A percentile compares a stretch with the other conserved stretches of the same genome.
phyloP scores from a whole-genome alignment of 2,329 filamentous ascomycete genomes.

The Leptosphaerulina australis region DNA sequence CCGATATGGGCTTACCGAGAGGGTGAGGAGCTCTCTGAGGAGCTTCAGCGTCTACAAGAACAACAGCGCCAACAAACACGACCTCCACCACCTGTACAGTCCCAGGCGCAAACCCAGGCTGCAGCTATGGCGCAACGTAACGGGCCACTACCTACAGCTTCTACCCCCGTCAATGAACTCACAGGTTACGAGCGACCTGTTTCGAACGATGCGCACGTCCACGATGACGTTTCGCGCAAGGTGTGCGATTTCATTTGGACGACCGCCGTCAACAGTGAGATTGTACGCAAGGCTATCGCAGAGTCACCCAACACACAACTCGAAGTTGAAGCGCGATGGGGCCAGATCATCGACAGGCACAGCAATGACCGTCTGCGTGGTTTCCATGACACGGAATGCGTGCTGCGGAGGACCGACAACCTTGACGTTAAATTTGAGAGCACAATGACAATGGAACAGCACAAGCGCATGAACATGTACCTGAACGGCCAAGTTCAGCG shows the following conservation, averaged over 20 bases:
- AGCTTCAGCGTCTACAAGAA: constrained; percentile 33
- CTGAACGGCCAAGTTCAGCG: constrained; percentile 73
- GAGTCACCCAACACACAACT: constrained; percentile 71
- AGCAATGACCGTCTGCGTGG: constrained; percentile 72
- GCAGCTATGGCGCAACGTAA: constrained; percentile 26
- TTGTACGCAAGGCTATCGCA: constrained; percentile 58
- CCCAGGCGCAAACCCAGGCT: constrained; percentile 25
- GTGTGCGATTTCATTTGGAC: constrained; percentile 83
- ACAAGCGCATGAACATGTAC: constrained; percentile 81
- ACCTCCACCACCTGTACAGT: constrained; percentile 24
- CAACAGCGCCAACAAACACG: constrained; percentile 29
- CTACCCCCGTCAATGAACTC: constrained; percentile 24
- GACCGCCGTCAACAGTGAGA: constrained; percentile 70
- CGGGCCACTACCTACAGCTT: constrained; percentile 22
- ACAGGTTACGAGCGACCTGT: constrained; percentile 63
- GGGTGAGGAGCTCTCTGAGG: constrained; percentile 33
- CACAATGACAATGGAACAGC: constrained; percentile 92
- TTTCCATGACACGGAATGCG: constrained; percentile 65
- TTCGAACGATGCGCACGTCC: constrained; percentile 67
- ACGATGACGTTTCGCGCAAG: constrained; percentile 74
- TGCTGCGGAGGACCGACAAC: constrained; percentile 31
- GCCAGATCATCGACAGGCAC: constrained; percentile 74
- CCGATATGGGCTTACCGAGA: constrained; percentile 47
- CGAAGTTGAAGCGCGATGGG: constrained; percentile 94
- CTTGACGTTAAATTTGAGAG: constrained; percentile 69